A percentile compares a stretch with the other conserved stretches of the same genome.
Evolutionary conservation across 2,329 filamentous ascomycete genomes (phyloP).

Genomic region (Tolypocladium album): DNA sequence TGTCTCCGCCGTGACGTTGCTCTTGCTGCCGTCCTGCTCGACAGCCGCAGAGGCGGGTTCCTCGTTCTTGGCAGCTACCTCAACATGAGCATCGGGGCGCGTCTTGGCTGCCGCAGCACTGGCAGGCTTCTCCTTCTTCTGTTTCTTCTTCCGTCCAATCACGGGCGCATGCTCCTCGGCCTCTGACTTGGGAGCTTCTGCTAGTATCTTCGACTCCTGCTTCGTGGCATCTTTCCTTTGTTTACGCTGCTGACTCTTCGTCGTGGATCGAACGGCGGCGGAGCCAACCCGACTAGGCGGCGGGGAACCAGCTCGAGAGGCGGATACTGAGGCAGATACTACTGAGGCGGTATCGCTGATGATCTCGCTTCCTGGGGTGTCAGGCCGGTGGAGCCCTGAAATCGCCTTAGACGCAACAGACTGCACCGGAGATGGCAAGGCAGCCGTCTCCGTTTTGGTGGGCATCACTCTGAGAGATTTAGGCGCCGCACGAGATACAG

Average conservation of each 20-base stretch:
- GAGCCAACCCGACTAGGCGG: constrained; percentile 55
- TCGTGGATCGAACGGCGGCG: constrained; percentile 57
- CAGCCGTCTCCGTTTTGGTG: constrained; percentile 48
- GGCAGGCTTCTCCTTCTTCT: constrained; percentile 58
- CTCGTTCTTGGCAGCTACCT: constrained; percentile 8
- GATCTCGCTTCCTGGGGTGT: constrained; percentile 62
- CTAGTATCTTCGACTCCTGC: constrained; percentile 47
- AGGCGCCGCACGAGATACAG: constrained; percentile 38
- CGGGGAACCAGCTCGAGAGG: constrained; percentile 61
- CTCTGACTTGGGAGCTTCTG: constrained; percentile 39
- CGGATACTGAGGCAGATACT: constrained; percentile 58
- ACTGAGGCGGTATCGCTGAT: constrained; percentile 70
- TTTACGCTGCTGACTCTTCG: constrained; percentile 72
- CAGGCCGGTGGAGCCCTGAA: constrained; percentile 41
- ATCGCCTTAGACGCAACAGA: constrained; percentile 17
- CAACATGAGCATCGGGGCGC: constrained; percentile 3
- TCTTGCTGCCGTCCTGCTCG: background rate
- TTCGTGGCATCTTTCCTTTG: constrained; percentile 58
- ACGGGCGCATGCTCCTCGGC: constrained; percentile 58
- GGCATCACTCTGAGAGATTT: constrained; percentile 53
- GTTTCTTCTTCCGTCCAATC: constrained; percentile 72
- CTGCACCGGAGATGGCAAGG: constrained; percentile 21
- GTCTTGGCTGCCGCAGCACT: constrained; percentile 10
- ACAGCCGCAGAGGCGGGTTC: background rate
- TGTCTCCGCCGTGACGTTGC: constrained; percentile 5